These are phyloP conservation scores for Aspergillus neotritici DNA, from an alignment of 2,329 filamentous ascomycete species.

Conservation along the genomic window DNA sequence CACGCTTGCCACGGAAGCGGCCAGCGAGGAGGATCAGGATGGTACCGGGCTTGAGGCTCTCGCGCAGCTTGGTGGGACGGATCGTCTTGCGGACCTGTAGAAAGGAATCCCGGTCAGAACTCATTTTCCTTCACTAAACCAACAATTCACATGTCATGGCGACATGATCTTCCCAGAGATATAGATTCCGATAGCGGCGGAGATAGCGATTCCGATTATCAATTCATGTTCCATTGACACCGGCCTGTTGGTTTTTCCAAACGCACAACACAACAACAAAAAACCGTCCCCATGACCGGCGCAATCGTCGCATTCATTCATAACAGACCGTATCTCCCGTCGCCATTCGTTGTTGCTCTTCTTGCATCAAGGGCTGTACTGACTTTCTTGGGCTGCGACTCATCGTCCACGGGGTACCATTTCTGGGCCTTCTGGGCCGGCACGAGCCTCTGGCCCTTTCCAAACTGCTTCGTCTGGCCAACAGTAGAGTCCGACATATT, in stretches of 20 bases:
- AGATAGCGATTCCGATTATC: slow-evolving; percentile 21
- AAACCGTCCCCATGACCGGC: slow-evolving; percentile 17
- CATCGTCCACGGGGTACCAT: slow-evolving; percentile 97
- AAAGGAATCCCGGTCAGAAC: slow-evolving; percentile 23
- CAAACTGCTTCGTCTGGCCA: slow-evolving; percentile 84
- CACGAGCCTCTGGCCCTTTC: slow-evolving; percentile 90
- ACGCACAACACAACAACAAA: slow-evolving; percentile 10
- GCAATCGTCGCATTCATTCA: slow-evolving; percentile 28
- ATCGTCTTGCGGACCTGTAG: slow-evolving; percentile 86
- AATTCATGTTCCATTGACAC: slow-evolving; percentile 18
- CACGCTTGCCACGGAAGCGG: slow-evolving; percentile 99
- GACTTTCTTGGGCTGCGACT: slow-evolving; percentile 87
- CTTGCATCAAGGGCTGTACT: slow-evolving; percentile 45
- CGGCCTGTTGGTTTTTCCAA: slow-evolving; percentile 13
- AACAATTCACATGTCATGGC: not conserved
- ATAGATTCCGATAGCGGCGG: slow-evolving; percentile 4
- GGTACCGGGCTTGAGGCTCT: slow-evolving; percentile 87
- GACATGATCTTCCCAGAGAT: not conserved
- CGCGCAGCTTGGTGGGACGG: slow-evolving; percentile 79
- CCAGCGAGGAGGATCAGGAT: slow-evolving; percentile 98
- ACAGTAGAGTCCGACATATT: slow-evolving; percentile 51
- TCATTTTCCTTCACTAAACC: slow-evolving; percentile 2
- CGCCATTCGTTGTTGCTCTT: slow-evolving; percentile 10
- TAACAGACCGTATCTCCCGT: slow-evolving; percentile 23
- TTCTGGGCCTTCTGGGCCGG: slow-evolving; percentile 92